Base-by-base conservation (phyloP, 164 flowering plant species). In the Nymphaea colorata region DNA sequence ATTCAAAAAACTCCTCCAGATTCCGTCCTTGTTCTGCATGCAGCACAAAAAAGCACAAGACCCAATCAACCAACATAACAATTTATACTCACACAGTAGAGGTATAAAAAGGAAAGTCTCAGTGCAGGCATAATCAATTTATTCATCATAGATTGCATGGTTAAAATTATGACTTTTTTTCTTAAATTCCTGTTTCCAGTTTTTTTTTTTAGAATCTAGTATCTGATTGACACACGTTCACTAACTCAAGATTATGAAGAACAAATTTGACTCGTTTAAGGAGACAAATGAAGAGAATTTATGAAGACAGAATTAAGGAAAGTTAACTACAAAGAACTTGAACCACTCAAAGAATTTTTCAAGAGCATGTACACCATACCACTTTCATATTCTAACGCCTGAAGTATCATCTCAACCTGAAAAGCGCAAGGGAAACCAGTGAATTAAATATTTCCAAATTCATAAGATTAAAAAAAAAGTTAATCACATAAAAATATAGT, bases 331-430 rank as follows among this genome's bases (percentile, higher is more conserved):
- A 25, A 25, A 0, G 36, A 25, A 25, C 36, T 25, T 0, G 36
- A 25, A 25, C 36, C 36, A 25, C 36, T 25, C 36, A 25, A 25
- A 25, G 36, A 25, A 25, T 25, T 25, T 25, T 25, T 25, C 36
- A 47, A 47, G 12, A 47, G 55, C 55, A 47, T 47, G 12, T 47
- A 47, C 7, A 61, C 77, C 36, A 67, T 74, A 91, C 98, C 97
- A 41, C 68, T 84, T 81, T 93, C 98, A 75, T 93, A 93, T 72
- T 93, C 98, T 69, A 85, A 77, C 45, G 97, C 98, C 78, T 93
- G 98, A 75, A 93, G 96, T 73, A 91, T 91, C 98, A 93, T 93
- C 72, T 93, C 98, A 68, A 89, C 83, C 98, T 93, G 82, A 72
- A 82, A 16, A 36, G 62, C 67, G 63, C 41, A 64, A 64, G 66